These are phyloP conservation scores for Gastrolobium bilobum DNA, from an alignment of 306 rosid genomes.

Conservation along the genomic window DNA sequence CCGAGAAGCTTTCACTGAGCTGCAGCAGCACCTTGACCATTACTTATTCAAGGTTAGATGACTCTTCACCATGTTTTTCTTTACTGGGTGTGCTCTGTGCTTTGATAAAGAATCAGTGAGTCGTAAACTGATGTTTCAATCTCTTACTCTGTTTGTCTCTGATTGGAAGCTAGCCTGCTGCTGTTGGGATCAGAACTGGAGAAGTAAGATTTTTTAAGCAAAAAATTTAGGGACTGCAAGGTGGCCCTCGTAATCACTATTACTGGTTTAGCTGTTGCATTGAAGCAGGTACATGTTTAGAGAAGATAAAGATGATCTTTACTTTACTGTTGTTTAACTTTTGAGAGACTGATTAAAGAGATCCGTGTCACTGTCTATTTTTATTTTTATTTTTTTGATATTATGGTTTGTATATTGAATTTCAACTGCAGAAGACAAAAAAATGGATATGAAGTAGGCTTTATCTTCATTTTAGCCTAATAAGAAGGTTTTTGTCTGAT, in stretches of 20 bases:
- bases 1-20: too few species aligned
- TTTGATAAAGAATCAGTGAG: too few species aligned
- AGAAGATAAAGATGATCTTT: conserved; percentile 16
- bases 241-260: conserved; percentile 98
- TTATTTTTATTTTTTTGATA: conserved; percentile 10
- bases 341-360: conserved; percentile 10
- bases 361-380: conserved; percentile 18
- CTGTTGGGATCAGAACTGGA: too few species aligned
- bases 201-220: too few species aligned
- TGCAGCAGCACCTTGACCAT: too few species aligned
- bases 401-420: conserved; percentile 37
- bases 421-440: conserved; percentile 6
- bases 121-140: too few species aligned
- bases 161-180: too few species aligned
- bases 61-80: too few species aligned
- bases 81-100: too few species aligned
- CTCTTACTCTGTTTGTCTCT: too few species aligned
- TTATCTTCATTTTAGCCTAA: conserved; percentile 9
- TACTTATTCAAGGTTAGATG: too few species aligned
- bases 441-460: conserved; percentile 33
- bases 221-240: conserved; percentile 73
- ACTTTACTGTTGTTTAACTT: conserved; percentile 6
- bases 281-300: conserved; percentile 80
- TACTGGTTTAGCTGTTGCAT: conserved; percentile 93
- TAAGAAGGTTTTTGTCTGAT: conserved; percentile 18